phyloP scores from a whole-genome alignment of 2,329 filamentous ascomycete species.

The Chrysoporthe puriensis region DNA sequence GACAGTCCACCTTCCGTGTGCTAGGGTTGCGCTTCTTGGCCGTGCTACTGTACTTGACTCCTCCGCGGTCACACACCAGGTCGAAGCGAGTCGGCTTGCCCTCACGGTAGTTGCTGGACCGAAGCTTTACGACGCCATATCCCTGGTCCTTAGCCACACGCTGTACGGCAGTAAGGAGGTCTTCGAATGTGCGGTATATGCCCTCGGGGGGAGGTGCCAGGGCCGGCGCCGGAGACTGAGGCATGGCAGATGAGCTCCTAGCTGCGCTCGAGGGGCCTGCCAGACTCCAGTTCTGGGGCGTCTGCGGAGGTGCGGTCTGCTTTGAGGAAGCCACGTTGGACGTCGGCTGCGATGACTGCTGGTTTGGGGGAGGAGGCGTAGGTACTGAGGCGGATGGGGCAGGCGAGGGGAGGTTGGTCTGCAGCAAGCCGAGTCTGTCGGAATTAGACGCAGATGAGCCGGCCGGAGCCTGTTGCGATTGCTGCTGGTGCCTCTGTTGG shows the following conservation, averaged over 20 bases:
- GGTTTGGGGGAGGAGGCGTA: conserved; percentile 27
- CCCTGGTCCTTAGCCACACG: conserved; percentile 65
- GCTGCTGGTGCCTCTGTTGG: conserved; percentile 30
- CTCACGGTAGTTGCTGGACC: conserved; percentile 66
- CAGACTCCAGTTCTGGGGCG: conserved; percentile 29
- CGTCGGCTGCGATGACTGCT: conserved; percentile 26
- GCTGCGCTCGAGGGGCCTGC: conserved; percentile 34
- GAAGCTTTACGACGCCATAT: conserved; percentile 65
- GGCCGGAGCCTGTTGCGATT: conserved; percentile 31
- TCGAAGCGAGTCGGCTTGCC: conserved; percentile 66
- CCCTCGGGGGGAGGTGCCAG: conserved; percentile 62
- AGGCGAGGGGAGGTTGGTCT: conserved; percentile 29
- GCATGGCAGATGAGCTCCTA: conserved; percentile 43
- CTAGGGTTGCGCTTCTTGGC: conserved; percentile 67
- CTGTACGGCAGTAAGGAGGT: conserved; percentile 61
- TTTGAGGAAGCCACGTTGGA: conserved; percentile 27
- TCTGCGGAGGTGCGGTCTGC: conserved; percentile 27
- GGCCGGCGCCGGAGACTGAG: conserved; percentile 51
- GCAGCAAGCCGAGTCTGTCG: conserved; percentile 27
- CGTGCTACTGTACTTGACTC: conserved; percentile 67
- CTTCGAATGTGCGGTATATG: conserved; percentile 63
- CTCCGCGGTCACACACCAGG: conserved; percentile 64
- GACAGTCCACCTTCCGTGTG: conserved; percentile 66
- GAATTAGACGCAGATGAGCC: conserved; percentile 22
- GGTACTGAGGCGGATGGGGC: conserved; percentile 28